Base-by-base conservation (phyloP, 2,329 filamentous ascomycete species). In the Ilyonectria sp. region DNA sequence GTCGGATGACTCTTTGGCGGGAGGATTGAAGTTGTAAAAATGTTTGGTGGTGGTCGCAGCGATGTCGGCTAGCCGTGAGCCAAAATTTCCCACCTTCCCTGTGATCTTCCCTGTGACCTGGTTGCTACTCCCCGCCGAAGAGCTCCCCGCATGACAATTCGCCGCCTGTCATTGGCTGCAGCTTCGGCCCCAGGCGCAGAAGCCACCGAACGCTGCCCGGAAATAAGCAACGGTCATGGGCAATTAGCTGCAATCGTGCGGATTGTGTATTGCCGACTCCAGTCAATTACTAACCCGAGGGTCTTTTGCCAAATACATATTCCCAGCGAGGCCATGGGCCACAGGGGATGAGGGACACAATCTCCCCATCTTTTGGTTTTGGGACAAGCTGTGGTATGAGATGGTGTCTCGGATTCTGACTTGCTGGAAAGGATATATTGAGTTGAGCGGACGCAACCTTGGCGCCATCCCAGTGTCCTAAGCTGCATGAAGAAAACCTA, bases 21-120 rank as follows among this genome's bases (percentile, higher is more conserved):
- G 17, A 49, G 53, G 67, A 43, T 54, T 59, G 43, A 62, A 58
- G 63, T 71, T 69, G 62, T 69, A 67, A 66, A 71, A 65, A 64
- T 72, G 67, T 70, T 63, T 61, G 65, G 62, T 65, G 67, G 53
- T 63, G 29, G 58, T 65, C 71, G 77, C 77, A 76, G 77, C 77
- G 78, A 76, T 77, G 69, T 78, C 75, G 77, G 76, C 69, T 72
- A 52, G 65, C 53, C 67, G 72, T 71, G 67, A 43, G 59, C 70
- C 71, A 69, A 69, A 74, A 71, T 71, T 75, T 73, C 71, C 67
- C 63, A 67, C 54, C 52, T 75, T 67, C 76, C 77, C 76, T 80
- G 78, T 80, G 76, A 76, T 78, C 74, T 78, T 77, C 77, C 77
- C 77, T 79, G 78, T 79, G 76, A 79, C 77, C 65, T 67, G 53